Base-by-base conservation (phyloP, 371 early-diverging fungal genomes). In the Mucor plumbeus region DNA sequence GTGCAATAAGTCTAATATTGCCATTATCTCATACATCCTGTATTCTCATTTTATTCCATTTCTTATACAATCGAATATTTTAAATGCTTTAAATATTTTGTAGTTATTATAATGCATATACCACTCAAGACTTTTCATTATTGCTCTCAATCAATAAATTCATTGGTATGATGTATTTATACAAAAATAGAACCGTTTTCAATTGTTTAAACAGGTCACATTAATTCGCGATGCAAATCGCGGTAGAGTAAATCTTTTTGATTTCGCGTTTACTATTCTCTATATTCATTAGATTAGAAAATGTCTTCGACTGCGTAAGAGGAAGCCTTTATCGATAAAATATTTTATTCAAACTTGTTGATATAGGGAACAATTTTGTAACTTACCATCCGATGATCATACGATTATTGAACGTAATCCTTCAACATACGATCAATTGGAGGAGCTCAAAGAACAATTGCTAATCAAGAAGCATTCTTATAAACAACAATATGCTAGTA, bases 401-500 rank as follows among this genome's bases (percentile, higher is more conserved):
- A 11, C 26, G 14, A 38, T 41, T 11, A 21, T 72, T n/a, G 66
- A 75, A 11, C 73, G 76, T 35, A 39, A 55, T 21, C 19, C 10
- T 31, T 75, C 84, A 7, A 63, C 54, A 0, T 80, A 68, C 54
- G 82, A 85, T 47, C 70, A 77, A 50, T 69, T 83, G 4, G 63
- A 70, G 8, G 65, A 68, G 26, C 67, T 84, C 9, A 78, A 80
- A 47, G 75, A 84, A 3, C 57, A 62, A 31, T 85, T 91, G 54
- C 13, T 81, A 0, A 71, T 91, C 62, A 79, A 75, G 36, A 72
- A 87, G 34, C 80, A 83, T 9, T 64, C 81, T 15, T 96, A 91
- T 75, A 78, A 79, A 50, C 90, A 89, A 59, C 96, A 97, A 75
- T 97, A 90, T 79, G 91, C 96, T 34, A 88, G 90, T 61, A 69